phyloP scores from a whole-genome alignment of 2,329 filamentous ascomycete genomes.

The Tolypocladium ovalisporum region DNA sequence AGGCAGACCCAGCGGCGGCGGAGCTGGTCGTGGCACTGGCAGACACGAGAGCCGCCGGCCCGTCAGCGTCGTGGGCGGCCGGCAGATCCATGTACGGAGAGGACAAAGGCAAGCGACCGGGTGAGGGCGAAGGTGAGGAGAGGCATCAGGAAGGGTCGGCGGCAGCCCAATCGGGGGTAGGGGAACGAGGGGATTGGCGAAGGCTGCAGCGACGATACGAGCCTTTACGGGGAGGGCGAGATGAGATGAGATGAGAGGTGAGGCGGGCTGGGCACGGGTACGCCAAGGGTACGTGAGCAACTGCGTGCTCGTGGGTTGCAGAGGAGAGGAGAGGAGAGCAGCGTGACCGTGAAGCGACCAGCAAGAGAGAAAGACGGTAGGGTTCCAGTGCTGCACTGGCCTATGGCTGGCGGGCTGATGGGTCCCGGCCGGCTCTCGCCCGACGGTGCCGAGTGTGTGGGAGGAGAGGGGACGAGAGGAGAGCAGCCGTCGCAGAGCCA shows the following conservation, averaged over 20 bases:
- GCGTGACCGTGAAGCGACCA: not conserved
- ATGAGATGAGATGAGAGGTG: not conserved
- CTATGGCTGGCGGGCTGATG: constrained; percentile 1
- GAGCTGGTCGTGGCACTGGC: not conserved
- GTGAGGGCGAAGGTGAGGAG: constrained; percentile 1
- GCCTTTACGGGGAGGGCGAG: not conserved
- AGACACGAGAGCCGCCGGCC: constrained; percentile 2
- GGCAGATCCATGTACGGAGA: constrained; percentile 7
- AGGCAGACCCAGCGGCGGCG: not conserved
- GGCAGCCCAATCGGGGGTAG: not conserved
- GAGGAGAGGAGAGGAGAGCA: constrained; percentile 1
- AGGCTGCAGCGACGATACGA: not conserved
- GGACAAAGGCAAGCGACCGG: not conserved
- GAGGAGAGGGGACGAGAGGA: not conserved
- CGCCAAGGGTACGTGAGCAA: not conserved
- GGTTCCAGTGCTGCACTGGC: not conserved
- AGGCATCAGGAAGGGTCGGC: constrained; percentile 6
- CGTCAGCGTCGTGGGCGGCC: constrained; percentile 4
- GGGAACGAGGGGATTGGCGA: not conserved
- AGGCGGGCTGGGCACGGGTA: not conserved
- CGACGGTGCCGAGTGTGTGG: constrained; percentile 5
- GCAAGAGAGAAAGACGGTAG: not conserved
- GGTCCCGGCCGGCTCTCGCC: constrained; percentile 6
- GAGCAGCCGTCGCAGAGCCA: not conserved
- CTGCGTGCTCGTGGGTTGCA: not conserved